Percentiles rank a stretch among this genome's conserved stretches.
These are phyloP conservation scores for Fraxinus excelsior DNA, from an alignment of 257 asterid species.

Conservation along the genomic window DNA sequence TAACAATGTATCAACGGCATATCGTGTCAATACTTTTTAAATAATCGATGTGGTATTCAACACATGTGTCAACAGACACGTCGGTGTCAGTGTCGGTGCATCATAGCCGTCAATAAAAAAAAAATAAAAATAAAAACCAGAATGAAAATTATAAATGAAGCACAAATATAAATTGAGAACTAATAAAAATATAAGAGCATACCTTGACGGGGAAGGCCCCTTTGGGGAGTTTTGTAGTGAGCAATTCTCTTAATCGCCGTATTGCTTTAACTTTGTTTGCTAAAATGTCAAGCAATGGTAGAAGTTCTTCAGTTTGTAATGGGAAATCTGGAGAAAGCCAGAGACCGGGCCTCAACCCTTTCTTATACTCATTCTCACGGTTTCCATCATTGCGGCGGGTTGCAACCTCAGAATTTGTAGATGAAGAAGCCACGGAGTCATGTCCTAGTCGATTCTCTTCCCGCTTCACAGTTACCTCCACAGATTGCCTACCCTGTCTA, in stretches of 20 bases:
- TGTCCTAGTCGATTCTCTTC: constrained; percentile 66
- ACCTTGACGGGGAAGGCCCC: constrained; percentile 98
- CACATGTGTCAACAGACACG: too few species aligned
- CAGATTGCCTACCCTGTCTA: constrained; percentile 69
- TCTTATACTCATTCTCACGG: constrained; percentile 86
- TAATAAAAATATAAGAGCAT: constrained; percentile 24
- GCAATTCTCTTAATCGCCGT: constrained; percentile 78
- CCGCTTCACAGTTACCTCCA: constrained; percentile 68
- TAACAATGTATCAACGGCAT: too few species aligned
- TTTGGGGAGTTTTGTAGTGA: constrained; percentile 86
- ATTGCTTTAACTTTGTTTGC: constrained; percentile 97
- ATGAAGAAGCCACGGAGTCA: constrained; percentile 63
- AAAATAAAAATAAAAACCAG: neutral
- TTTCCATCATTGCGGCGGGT: constrained; percentile 60
- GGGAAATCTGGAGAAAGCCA: constrained; percentile 97
- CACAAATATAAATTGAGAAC: constrained; percentile 12
- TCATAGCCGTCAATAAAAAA: too few species aligned
- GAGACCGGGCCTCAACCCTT: constrained; percentile 94
- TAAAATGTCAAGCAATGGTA: constrained; percentile 91
- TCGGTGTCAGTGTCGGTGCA: too few species aligned
- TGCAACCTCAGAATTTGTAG: constrained; percentile 51
- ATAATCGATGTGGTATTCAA: too few species aligned
- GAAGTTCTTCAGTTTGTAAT: constrained; percentile 75
- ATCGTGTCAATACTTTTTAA: too few species aligned
- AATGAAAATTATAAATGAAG: constrained; percentile 10